Percentiles rank a stretch among this genome's conserved stretches.
phyloP scores from a whole-genome alignment of 495 filamentous ascomycete genomes.

The Penicillium atrosanguineum region DNA sequence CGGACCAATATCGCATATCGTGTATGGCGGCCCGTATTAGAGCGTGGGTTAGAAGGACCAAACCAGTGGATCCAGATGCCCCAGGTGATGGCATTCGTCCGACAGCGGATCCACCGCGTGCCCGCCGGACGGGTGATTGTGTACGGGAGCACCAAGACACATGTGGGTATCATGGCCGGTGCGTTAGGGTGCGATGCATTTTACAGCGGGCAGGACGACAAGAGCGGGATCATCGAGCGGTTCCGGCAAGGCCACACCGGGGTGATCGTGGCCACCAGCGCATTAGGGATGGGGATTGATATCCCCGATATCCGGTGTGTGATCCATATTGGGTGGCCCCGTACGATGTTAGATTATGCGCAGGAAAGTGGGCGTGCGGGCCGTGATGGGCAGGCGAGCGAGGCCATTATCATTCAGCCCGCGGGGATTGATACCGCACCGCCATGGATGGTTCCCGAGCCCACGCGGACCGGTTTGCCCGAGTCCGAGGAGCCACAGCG shows the following conservation, averaged over 20 bases:
- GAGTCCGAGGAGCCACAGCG: too few species aligned
- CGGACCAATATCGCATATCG: background rate
- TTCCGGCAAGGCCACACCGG: too few species aligned
- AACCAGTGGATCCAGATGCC: background rate
- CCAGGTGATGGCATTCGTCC: too few species aligned
- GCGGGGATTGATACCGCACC: too few species aligned
- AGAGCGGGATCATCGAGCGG: too few species aligned
- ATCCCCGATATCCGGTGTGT: slow-evolving; percentile 19
- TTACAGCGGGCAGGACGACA: background rate
- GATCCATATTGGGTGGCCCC: slow-evolving; percentile 13
- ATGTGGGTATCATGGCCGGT: background rate
- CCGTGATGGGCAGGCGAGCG: too few species aligned
- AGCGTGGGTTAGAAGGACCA: background rate
- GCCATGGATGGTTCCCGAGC: too few species aligned
- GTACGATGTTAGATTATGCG: slow-evolving; percentile 16
- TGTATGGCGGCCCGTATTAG: background rate
- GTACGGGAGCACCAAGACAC: background rate
- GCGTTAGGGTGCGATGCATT: slow-evolving; percentile 1
- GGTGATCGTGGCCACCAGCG: slow-evolving; percentile 16
- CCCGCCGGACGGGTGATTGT: slow-evolving; percentile 9
- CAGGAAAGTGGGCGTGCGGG: slow-evolving; percentile 21
- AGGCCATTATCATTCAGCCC: too few species aligned
- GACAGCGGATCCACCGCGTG: background rate
- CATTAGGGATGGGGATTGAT: slow-evolving; percentile 24
- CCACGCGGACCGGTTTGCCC: too few species aligned